Evolutionary conservation across 148 eudicot genomes (phyloP), one percentile per base, ranked within the genome.

Genomic region (Rhododendron ferrugineum): DNA sequence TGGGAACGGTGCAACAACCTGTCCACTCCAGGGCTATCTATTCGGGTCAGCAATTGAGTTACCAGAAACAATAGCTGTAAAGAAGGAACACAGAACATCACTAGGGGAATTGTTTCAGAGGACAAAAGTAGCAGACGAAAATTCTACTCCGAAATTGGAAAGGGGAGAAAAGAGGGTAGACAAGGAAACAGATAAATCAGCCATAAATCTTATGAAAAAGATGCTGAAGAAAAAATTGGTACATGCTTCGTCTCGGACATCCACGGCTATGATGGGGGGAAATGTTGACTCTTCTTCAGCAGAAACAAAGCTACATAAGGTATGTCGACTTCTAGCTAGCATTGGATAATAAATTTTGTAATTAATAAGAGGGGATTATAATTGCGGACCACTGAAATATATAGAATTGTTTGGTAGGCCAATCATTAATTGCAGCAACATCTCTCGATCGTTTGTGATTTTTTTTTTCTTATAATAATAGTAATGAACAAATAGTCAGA

Each of bases 41-140:
- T 88, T 96, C 26, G 97, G 95, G 32, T 90, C 98, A 66, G 93
- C 91, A 32, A 89, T 91, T 75, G 98, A 89, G 81, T 44, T 92
- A 85, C 93, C 94, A 40, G 97, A 93, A 37, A 92, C 90, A 80
- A 70, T 87, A 56, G 85, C 34, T 66, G 79, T 84, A 32, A 95
- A 88, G 89, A 93, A 91, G 85, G 95, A 93, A 83, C 87, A 89
- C 30, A 87, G 98, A 85, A 88, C 93, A 44, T 92, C 99, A 47
- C 87, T 96, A 30, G 96, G 93, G 6, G 99, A 96, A 84, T 90
- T 96, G 60, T 95, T 96, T 88, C 93, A 95, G 93, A 94, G 82
- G 93, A 93, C 94, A 9, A 96, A 92, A 70, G 56, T 79, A 74
- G 94, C 82, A 85, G 98, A 92, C 82, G 97, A 93, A 87, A 85